phyloP scores from a whole-genome alignment of 2,329 filamentous ascomycete genomes.

The Cordyceps pruinosa region DNA sequence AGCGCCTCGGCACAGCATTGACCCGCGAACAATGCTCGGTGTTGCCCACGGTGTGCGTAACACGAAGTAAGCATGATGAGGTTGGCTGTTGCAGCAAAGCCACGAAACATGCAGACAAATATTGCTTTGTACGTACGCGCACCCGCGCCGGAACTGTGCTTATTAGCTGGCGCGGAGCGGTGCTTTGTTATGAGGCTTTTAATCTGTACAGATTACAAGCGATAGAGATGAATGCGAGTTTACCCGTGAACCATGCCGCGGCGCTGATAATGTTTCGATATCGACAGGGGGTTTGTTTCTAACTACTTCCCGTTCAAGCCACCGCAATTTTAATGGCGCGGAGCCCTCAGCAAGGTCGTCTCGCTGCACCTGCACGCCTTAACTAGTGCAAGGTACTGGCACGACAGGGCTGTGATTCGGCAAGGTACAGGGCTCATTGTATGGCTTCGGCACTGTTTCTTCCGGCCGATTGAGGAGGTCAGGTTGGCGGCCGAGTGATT shows the following conservation, averaged over 20 bases:
- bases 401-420: neutral
- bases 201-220: no score
- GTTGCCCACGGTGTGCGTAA: neutral
- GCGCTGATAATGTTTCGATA: neutral
- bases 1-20: no score
- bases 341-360: neutral
- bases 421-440: neutral
- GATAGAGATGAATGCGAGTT: no score
- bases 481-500: no score
- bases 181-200: no score
- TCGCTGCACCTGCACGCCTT: neutral
- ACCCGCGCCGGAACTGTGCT: no score
- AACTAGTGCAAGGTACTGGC: neutral
- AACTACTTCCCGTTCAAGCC: neutral
- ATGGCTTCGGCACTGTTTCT: no score
- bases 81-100: neutral
- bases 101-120: neutral
- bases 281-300: neutral
- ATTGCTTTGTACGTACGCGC: neutral
- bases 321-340: constrained; percentile 1
- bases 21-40: no score
- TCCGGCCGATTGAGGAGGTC: no score
- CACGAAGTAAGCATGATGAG: neutral
- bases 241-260: no score
- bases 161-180: no score